Evolutionary conservation across 2,329 filamentous ascomycete species (phyloP).

Genomic region (Fusarium hostae): DNA sequence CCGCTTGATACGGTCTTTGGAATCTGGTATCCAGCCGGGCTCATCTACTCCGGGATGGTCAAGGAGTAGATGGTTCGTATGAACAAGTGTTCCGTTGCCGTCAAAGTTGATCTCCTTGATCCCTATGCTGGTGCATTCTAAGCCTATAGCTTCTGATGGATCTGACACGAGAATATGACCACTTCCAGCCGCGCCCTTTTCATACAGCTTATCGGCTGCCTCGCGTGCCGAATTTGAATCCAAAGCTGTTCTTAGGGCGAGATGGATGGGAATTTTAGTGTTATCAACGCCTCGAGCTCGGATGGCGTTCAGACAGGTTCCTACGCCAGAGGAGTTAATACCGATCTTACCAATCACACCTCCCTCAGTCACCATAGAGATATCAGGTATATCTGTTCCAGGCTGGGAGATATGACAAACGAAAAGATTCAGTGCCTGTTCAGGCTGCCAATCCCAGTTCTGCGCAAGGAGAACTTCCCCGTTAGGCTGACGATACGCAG

Average conservation of each 20-base stretch:
- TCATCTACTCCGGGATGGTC: slow-evolving; percentile 29
- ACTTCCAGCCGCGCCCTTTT: slow-evolving; percentile 32
- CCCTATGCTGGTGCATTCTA: slow-evolving; percentile 39
- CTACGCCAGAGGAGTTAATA: slow-evolving; percentile 68
- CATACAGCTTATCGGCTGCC: slow-evolving; percentile 9
- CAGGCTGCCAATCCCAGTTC: slow-evolving; percentile 70
- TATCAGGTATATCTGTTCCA: slow-evolving; percentile 53
- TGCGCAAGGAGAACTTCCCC: slow-evolving; percentile 57
- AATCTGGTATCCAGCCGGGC: slow-evolving; percentile 31
- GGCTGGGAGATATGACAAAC: slow-evolving; percentile 57
- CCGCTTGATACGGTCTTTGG: slow-evolving; percentile 6
- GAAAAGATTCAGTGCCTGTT: slow-evolving; percentile 63
- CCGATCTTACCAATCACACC: slow-evolving; percentile 75
- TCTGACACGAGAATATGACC: slow-evolving; percentile 36
- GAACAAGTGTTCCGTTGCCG: slow-evolving; percentile 12
- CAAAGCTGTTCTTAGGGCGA: slow-evolving; percentile 66
- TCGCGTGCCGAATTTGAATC: slow-evolving; percentile 53
- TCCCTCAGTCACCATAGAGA: slow-evolving; percentile 68
- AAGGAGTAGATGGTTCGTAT: slow-evolving; percentile 37
- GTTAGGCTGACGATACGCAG: slow-evolving; percentile 55
- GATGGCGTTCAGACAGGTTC: slow-evolving; percentile 71
- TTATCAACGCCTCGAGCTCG: slow-evolving; percentile 64
- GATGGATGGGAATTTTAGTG: slow-evolving; percentile 66
- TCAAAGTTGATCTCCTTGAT: slow-evolving; percentile 22
- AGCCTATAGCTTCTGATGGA: slow-evolving; percentile 23